Percentiles rank a stretch among this genome's conserved stretches.
Evolutionary conservation across 768 basidiomycete species (phyloP).

Genomic region (Hygrocybe coccinea): DNA sequence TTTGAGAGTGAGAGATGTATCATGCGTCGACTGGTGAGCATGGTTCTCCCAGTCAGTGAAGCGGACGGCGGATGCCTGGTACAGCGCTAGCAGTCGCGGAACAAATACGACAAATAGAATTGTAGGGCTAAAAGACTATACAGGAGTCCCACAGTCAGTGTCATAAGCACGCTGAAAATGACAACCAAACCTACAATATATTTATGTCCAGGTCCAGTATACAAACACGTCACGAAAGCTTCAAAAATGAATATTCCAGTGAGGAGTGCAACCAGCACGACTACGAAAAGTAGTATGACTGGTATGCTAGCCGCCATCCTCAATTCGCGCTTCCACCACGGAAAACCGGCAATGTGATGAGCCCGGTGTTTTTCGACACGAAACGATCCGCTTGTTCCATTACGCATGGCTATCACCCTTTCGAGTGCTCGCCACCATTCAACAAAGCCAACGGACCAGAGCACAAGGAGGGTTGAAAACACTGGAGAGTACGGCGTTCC

Average conservation of each 20-base stretch:
- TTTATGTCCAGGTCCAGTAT: constrained; percentile 79
- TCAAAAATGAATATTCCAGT: constrained; percentile 83
- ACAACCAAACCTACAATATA: constrained; percentile 49
- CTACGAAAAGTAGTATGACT: constrained; percentile 68
- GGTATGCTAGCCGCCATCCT: constrained; percentile 66
- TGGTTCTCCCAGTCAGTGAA: constrained; percentile 94
- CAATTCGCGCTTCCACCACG: constrained; percentile 74
- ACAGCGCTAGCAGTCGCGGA: constrained; percentile 71
- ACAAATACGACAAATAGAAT: constrained; percentile 76
- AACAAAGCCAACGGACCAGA: constrained; percentile 84
- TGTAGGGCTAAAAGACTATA: constrained; percentile 77
- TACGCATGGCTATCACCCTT: constrained; percentile 73
- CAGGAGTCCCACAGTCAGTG: not conserved
- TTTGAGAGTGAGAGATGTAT: constrained; percentile 80
- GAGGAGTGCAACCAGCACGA: constrained; percentile 61
- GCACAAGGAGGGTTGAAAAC: constrained; percentile 69
- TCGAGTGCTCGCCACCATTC: constrained; percentile 92
- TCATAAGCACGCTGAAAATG: not conserved
- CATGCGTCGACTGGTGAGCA: constrained; percentile 68
- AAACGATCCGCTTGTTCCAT: constrained; percentile 74
- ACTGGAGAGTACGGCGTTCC: constrained; percentile 67
- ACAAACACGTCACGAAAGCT: constrained; percentile 84
- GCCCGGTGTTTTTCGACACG: constrained; percentile 70
- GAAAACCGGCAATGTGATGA: constrained; percentile 48
- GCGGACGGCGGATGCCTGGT: constrained; percentile 59